phyloP scores from a whole-genome alignment of 345 rosid species.

The Euphorbia lathyris region DNA sequence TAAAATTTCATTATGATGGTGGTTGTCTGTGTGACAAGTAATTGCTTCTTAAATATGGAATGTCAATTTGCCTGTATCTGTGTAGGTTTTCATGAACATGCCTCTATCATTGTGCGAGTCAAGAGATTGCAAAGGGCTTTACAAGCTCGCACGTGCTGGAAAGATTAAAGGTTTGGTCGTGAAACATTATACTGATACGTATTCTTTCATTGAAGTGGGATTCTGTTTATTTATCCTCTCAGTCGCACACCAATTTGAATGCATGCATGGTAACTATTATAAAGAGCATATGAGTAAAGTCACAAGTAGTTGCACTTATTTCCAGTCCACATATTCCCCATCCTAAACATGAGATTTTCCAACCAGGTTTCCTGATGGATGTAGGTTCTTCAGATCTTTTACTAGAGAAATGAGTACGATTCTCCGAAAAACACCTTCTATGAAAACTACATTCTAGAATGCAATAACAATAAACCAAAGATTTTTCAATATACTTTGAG shows the following conservation, averaged over 20 bases:
- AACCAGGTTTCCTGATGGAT: neutral
- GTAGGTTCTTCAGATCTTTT: neutral
- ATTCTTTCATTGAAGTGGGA: neutral
- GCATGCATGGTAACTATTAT: neutral
- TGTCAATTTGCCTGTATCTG: neutral
- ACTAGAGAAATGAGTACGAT: too few species aligned
- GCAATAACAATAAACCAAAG: too few species aligned
- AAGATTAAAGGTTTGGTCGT: constrained; percentile 67
- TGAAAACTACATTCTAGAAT: too few species aligned
- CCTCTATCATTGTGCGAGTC: constrained; percentile 74
- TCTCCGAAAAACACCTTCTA: neutral
- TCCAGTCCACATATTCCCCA: neutral
- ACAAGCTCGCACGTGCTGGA: constrained; percentile 91
- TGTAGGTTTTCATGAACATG: constrained; percentile 88
- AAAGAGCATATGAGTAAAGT: neutral
- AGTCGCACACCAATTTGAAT: neutral
- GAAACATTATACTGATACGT: neutral
- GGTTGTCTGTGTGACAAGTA: neutral
- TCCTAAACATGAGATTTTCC: neutral
- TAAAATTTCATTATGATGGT: constrained; percentile 22
- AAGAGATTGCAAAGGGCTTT: constrained; percentile 86
- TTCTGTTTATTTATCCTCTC: neutral
- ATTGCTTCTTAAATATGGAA: constrained; percentile 10
- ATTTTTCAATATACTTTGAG: too few species aligned
- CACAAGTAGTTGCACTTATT: neutral